Conservation (phyloP, 495 filamentous ascomycete genomes). For the Xylaria acuta region DNA sequence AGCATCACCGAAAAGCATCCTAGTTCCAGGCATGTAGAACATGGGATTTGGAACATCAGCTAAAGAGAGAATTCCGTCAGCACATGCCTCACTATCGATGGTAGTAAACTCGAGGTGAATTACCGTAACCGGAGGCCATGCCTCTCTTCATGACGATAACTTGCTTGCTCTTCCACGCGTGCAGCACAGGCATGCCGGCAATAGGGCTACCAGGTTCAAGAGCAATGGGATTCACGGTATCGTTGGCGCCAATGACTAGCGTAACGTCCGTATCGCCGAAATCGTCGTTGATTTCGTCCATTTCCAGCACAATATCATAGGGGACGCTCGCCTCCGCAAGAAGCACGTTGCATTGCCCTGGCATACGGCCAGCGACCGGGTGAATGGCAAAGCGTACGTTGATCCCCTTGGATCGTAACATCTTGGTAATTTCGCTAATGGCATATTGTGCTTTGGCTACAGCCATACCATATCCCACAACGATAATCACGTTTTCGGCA, state of each 20-base stretch:
- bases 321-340: conserved; percentile 82
- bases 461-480: conserved; percentile 87
- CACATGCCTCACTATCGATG: background rate
- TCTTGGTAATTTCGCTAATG: conserved; percentile 75
- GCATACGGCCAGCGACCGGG: conserved; percentile 84
- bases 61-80: conserved; percentile 35
- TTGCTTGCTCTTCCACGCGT: conserved; percentile 90
- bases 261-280: conserved; percentile 83
- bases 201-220: conserved; percentile 78
- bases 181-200: conserved; percentile 84
- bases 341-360: conserved; percentile 84
- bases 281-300: conserved; percentile 92
- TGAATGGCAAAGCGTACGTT: conserved; percentile 88
- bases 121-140: conserved; percentile 81
- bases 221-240: conserved; percentile 85
- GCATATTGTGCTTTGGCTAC: conserved; percentile 88
- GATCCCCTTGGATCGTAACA: conserved; percentile 70
- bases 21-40: conserved; percentile 84
- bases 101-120: conserved; percentile 29
- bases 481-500: conserved; percentile 79
- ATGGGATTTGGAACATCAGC: conserved; percentile 86
- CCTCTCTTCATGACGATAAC: conserved; percentile 86
- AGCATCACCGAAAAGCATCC: conserved; percentile 86
- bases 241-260: conserved; percentile 84
- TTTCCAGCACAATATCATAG: conserved; percentile 85